These are phyloP conservation scores for Ziziphus jujuba DNA, from an alignment of 306 rosid species.

Conservation along the genomic window DNA sequence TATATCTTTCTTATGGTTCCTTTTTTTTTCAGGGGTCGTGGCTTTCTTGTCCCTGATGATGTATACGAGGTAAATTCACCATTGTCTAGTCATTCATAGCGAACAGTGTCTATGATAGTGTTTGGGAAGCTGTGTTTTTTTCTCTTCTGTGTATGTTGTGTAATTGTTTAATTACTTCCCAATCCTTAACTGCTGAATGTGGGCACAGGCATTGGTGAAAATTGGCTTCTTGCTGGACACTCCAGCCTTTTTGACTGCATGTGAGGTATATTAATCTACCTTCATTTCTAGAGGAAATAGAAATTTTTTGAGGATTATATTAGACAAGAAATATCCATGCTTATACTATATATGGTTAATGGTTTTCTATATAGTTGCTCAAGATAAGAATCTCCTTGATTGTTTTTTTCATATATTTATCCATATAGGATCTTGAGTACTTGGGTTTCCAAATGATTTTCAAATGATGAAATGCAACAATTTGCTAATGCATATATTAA, in stretches of 20 bases:
- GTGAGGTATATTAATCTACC: conserved; percentile 62
- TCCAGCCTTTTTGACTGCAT: conserved; percentile 82
- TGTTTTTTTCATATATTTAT: too few species aligned
- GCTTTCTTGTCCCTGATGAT: conserved; percentile 69
- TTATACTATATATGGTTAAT: background rate
- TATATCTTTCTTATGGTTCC: conserved; percentile 20
- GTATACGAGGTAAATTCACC: conserved; percentile 58
- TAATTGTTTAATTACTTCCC: background rate
- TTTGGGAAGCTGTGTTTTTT: background rate
- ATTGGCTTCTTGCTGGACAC: conserved; percentile 86
- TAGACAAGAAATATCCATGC: background rate
- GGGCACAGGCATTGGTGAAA: conserved; percentile 68
- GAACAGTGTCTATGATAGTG: background rate
- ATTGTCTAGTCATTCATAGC: background rate
- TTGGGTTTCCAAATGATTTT: background rate
- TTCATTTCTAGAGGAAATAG: conserved; percentile 9
- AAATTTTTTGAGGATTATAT: background rate
- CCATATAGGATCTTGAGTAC: too few species aligned
- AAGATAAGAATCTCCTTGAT: background rate
- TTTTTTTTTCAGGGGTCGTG: conserved; percentile 66
- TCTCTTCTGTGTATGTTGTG: background rate
- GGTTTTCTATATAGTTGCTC: background rate
- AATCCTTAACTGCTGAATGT: conserved; percentile 24
- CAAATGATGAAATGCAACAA: background rate
- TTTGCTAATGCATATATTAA: background rate